Evolutionary conservation across 176 grass and related monocot species (phyloP), one percentile per base, ranked within the genome.

Genomic region (Zea luxurians): DNA sequence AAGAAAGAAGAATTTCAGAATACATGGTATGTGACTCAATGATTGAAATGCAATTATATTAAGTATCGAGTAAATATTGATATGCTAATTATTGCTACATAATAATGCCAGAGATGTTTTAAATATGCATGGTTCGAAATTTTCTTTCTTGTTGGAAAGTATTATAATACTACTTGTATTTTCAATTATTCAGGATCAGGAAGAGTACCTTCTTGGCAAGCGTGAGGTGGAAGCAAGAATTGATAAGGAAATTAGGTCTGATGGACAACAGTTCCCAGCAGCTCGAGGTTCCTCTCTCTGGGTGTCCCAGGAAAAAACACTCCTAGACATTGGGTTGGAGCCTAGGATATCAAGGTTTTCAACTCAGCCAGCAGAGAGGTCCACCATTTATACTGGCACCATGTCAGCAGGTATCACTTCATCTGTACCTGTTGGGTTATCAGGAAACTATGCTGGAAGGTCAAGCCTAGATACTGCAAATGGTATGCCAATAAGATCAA

Each of bases 21-120:
- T 88, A 86, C 75, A 72, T 84, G 92, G 92, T 94, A 89, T 73
- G 83, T 82, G 71, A 46, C 64, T 38, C 5, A 62, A 80, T 76
- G 44, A 42, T 50, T 77, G 18, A 15, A 67, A 37, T 10, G 57
- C 60, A n/a, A 21, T 59, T 52, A 72, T 82, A 45, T 43, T 37
- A 3, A 68, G 13, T 79, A 52, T 37, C 53, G 27, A 42, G 7
- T 62, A 75, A 49, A 18, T n/a, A 84, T 9, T 12, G 10, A 37
- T 16, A 82, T 47, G 37, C 48, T 88, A 60, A 67, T 79, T 61
- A 53, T 52, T 27, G 43, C 34, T 76, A 74, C 35, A 50, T 75
- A 71, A 48, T 80, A 52, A 21, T 46, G 27, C 45, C 10, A 62
- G 13, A 55, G 20, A 42, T 49, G 13, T 12, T 34, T 46, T 82